phyloP scores from a whole-genome alignment of 2,329 filamentous ascomycete genomes.

The Scedosporium boydii region DNA sequence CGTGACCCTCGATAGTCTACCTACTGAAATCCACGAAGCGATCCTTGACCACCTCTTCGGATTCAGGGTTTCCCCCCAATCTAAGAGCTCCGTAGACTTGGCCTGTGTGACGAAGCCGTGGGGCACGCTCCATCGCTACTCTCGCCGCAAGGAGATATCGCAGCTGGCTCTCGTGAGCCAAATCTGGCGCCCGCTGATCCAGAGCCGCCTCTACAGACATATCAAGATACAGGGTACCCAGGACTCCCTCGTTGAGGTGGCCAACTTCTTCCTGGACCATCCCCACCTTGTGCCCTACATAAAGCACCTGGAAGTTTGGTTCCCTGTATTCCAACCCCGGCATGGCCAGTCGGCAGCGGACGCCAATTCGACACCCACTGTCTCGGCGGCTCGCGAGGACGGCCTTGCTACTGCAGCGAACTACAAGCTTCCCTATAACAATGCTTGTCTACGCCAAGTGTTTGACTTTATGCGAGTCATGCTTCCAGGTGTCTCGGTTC shows the following conservation, averaged over 20 bases:
- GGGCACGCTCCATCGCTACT: constrained; percentile 57
- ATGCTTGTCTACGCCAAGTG: constrained; percentile 61
- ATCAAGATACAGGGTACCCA: constrained; percentile 66
- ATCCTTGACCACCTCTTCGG: constrained; percentile 65
- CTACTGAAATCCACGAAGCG: constrained; percentile 62
- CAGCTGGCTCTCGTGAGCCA: constrained; percentile 53
- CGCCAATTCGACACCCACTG: constrained; percentile 36
- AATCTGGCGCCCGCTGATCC: constrained; percentile 58
- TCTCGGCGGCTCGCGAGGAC: constrained; percentile 32
- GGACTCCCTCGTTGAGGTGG: constrained; percentile 49
- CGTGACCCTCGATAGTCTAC: constrained; percentile 37
- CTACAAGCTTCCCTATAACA: constrained; percentile 52
- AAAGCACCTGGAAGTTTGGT: constrained; percentile 68
- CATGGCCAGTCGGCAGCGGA: constrained; percentile 32
- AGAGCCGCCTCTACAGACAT: constrained; percentile 64
- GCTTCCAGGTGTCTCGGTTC: constrained; percentile 51
- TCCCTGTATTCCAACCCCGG: constrained; percentile 60
- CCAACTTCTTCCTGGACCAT: constrained; percentile 48
- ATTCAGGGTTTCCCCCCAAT: constrained; percentile 52
- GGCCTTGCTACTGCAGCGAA: constrained; percentile 43
- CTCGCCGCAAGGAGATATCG: constrained; percentile 56
- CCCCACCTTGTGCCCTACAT: constrained; percentile 54
- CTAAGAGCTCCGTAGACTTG: constrained; percentile 44
- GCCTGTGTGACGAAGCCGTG: constrained; percentile 47
- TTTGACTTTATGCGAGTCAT: constrained; percentile 52